phyloP scores from a whole-genome alignment of 306 rosid species.

The Lathyrus sativus region DNA sequence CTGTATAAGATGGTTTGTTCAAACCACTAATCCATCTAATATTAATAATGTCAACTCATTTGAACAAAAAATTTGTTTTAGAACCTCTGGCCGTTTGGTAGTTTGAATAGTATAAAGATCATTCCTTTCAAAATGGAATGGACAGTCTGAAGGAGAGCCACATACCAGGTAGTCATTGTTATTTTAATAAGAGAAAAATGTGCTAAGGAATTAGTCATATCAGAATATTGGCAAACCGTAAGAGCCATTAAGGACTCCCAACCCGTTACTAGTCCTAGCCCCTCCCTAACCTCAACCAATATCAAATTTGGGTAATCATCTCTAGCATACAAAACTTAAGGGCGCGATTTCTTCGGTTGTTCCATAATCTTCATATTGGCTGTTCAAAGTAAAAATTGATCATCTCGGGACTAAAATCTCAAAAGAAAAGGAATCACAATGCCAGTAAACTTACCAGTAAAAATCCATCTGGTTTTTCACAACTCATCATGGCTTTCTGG shows the following conservation, averaged over 20 bases:
- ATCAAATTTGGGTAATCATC: constrained; percentile 37
- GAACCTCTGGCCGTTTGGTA: constrained; percentile 11
- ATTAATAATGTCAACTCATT: constrained; percentile 21
- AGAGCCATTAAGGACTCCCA: constrained; percentile 35
- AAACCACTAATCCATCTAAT: not conserved
- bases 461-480: constrained; percentile 40
- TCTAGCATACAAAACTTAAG: constrained; percentile 40
- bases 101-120: constrained; percentile 25
- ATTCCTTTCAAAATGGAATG: constrained; percentile 23
- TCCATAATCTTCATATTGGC: constrained; percentile 43
- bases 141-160: constrained; percentile 30
- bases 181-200: constrained; percentile 34
- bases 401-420: constrained; percentile 31
- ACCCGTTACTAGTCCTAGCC: constrained; percentile 29
- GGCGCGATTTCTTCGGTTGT: constrained; percentile 36
- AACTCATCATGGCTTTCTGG: constrained; percentile 79
- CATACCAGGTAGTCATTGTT: constrained; percentile 25
- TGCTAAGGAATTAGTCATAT: constrained; percentile 33
- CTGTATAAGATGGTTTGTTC: constrained; percentile 15
- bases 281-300: constrained; percentile 30
- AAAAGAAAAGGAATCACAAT: constrained; percentile 25
- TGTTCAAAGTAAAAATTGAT: constrained; percentile 34
- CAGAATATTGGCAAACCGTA: constrained; percentile 22
- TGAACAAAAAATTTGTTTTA: constrained; percentile 31
- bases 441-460: constrained; percentile 38